phyloP scores from a whole-genome alignment of 148 eudicot genomes.

The Dianthus caryophyllus region DNA sequence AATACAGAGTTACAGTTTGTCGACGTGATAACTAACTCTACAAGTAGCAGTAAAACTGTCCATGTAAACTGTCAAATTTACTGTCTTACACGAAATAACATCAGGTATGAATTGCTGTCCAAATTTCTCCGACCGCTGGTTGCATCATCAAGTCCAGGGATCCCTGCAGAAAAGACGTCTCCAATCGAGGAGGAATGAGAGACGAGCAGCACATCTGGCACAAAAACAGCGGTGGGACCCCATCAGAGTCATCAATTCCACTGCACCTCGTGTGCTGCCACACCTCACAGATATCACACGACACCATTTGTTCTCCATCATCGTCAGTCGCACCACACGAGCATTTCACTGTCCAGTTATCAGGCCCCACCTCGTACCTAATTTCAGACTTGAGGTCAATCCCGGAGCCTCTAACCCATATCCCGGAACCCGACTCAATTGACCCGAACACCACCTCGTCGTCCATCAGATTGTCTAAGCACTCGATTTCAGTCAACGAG shows the following conservation, averaged over 20 bases:
- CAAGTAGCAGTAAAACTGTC: no score
- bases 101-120: no score
- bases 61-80: no score
- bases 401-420: slow-evolving; percentile 43
- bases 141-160: slow-evolving; percentile 3
- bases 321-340: slow-evolving; percentile 81
- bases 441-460: slow-evolving; percentile 59
- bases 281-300: slow-evolving; percentile 78
- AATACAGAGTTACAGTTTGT: no score
- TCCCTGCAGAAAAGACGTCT: slow-evolving; percentile 7
- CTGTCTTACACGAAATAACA: no score
- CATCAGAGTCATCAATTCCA: slow-evolving; percentile 64
- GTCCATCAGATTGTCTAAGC: slow-evolving; percentile 34
- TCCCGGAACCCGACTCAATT: slow-evolving; percentile 54
- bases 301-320: slow-evolving; percentile 94
- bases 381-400: slow-evolving; percentile 38
- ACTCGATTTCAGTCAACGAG: slow-evolving; percentile 37
- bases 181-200: slow-evolving; percentile 38
- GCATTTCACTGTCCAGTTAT: slow-evolving; percentile 74
- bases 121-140: slow-evolving; percentile 5
- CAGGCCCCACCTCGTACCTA: slow-evolving; percentile 61
- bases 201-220: slow-evolving; percentile 58
- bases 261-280: slow-evolving; percentile 88
- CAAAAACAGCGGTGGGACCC: slow-evolving; percentile 65
- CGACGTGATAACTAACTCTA: no score